Base-by-base conservation (phyloP, 2,329 filamentous ascomycete genomes). In the Coniochaeta sp. region DNA sequence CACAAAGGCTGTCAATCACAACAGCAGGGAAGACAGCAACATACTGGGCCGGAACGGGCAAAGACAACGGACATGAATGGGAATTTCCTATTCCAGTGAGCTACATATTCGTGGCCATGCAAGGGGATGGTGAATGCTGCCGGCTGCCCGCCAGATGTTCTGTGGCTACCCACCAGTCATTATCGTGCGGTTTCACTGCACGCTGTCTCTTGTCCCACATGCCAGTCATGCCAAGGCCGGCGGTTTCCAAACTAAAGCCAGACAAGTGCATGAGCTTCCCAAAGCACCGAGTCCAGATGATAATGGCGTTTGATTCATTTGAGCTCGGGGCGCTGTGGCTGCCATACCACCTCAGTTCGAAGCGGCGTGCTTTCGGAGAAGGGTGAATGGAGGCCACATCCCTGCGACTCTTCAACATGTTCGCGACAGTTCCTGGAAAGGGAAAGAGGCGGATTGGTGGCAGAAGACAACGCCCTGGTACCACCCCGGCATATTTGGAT, bases 31-130 rank as follows among this genome's bases (percentile, higher is more conserved):
- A n/a, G n/a, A 42, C 6, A 14, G 20, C 20, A 22, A 13, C 20
- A 5, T 13, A 26, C 35, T 24, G 10, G 20, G 2, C 33, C 4
- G 26, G 20, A 26, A n/a, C 6, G 4, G 38, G 18, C 33, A 38
- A 38, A 20, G 18, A 22, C 12, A 14, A 10, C n/a, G 22, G 2
- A 14, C 13, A 18, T 22, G 38, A 42, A 18, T 8, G 18, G 26
- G 14, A 22, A 26, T 48, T 38, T 49, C 47, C 46, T 26, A 27
- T 40, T 50, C 14, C 30, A 50, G 31, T 10, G 31, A 50, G 31
- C 4, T 40, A 50, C 48, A 50, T 50, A 50, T 38, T 50, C 48
- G 48, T 50, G 31, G 18, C 18, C 18, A 50, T 50, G 48, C 48
- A 50, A 50, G 31, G 48, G 28, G n/a, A 40, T 27, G 31, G 20